Evolutionary conservation across 1,284 basidiomycete genomes (phyloP).

Genomic region (Amylostereum chailletii): DNA sequence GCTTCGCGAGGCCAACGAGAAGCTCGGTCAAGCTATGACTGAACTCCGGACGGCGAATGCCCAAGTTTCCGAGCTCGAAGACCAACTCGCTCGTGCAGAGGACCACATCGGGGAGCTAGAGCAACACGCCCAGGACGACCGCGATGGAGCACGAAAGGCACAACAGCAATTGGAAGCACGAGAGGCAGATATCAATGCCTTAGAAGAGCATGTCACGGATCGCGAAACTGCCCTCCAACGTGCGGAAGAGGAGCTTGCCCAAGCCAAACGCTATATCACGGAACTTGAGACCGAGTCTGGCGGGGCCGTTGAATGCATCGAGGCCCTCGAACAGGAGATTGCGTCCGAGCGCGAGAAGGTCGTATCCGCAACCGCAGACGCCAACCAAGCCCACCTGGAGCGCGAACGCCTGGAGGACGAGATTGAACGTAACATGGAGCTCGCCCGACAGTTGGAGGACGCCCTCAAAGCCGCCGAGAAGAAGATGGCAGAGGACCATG

Average conservation of each 20-base stretch:
- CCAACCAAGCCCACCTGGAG: slow-evolving; percentile 35
- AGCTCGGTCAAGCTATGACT: slow-evolving; percentile 39
- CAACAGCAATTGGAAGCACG: slow-evolving; percentile 29
- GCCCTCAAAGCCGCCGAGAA: slow-evolving; percentile 63
- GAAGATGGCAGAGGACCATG: slow-evolving; percentile 55
- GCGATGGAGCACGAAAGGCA: slow-evolving; percentile 22
- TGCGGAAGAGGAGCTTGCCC: slow-evolving; percentile 25
- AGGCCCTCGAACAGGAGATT: slow-evolving; percentile 44
- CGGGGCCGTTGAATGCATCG: slow-evolving; percentile 36
- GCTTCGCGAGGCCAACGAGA: slow-evolving; percentile 53
- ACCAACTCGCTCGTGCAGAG: slow-evolving; percentile 40
- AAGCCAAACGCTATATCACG: slow-evolving; percentile 38
- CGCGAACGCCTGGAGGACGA: slow-evolving; percentile 35
- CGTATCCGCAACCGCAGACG: slow-evolving; percentile 32
- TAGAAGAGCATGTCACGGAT: slow-evolving; percentile 19
- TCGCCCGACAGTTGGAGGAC: slow-evolving; percentile 58
- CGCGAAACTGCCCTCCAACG: slow-evolving; percentile 20
- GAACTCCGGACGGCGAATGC: slow-evolving; percentile 50
- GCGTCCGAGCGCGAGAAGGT: slow-evolving; percentile 36
- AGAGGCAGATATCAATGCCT: slow-evolving; percentile 17
- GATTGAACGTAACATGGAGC: slow-evolving; percentile 39
- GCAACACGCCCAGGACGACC: slow-evolving; percentile 42
- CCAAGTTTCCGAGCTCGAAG: slow-evolving; percentile 48
- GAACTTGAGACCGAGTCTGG: slow-evolving; percentile 48
- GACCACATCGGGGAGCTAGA: slow-evolving; percentile 43